phyloP scores from a whole-genome alignment of 2,329 filamentous ascomycete genomes.

The Colletotrichum siamense region DNA sequence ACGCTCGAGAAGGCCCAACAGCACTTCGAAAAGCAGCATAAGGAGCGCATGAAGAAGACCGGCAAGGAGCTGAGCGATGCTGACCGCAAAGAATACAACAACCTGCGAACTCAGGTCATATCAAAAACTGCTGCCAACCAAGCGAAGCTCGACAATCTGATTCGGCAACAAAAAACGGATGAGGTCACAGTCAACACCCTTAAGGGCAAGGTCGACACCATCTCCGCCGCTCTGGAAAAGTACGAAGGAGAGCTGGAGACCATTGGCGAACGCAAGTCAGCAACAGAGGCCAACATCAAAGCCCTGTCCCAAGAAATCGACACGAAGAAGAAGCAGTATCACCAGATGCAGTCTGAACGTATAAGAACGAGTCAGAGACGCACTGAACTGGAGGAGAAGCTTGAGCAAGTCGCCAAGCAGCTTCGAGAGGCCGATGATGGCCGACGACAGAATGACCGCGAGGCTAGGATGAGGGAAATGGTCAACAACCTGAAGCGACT shows the following conservation, averaged over 20 bases:
- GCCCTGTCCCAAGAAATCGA: conserved; percentile 80
- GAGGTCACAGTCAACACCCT: conserved; percentile 89
- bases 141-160: conserved; percentile 83
- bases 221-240: conserved; percentile 75
- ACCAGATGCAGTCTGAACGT: conserved; percentile 83
- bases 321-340: conserved; percentile 88
- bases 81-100: conserved; percentile 90
- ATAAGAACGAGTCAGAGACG: conserved; percentile 80
- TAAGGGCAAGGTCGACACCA: conserved; percentile 84
- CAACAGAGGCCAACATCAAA: conserved; percentile 67
- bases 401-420: conserved; percentile 80
- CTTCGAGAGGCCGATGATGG: conserved; percentile 87
- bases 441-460: conserved; percentile 83
- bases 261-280: conserved; percentile 71
- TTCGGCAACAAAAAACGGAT: conserved; percentile 88
- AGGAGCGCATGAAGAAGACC: conserved; percentile 82
- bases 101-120: conserved; percentile 83
- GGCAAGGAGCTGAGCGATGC: conserved; percentile 84
- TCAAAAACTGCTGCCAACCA: conserved; percentile 82
- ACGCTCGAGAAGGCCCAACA: conserved; percentile 89
- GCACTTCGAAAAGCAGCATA: conserved; percentile 88
- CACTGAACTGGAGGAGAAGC: conserved; percentile 90
- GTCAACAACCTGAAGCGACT: conserved; percentile 87
- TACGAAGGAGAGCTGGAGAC: conserved; percentile 73
- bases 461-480: conserved; percentile 80